These are phyloP conservation scores for Lumnitzera racemosa DNA, from an alignment of 345 rosid genomes.

Conservation along the genomic window DNA sequence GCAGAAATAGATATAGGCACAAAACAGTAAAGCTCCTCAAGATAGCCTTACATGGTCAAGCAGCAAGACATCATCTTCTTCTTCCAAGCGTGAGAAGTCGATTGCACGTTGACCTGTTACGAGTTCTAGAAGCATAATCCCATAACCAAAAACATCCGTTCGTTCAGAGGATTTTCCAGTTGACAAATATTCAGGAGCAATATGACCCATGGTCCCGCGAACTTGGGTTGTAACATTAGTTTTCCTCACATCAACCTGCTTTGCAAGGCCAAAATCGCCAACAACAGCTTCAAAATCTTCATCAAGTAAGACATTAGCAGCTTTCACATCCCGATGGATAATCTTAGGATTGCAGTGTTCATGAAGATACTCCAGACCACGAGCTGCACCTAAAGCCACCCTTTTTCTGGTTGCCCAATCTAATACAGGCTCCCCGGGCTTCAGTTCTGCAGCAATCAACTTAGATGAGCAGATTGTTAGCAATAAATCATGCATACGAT, in stretches of 20 bases:
- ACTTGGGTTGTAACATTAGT: constrained; percentile 94
- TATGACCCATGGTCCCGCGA: constrained; percentile 99
- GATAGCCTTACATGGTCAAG: constrained; percentile 74
- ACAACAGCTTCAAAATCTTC: constrained; percentile 96
- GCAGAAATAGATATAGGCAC: background rate
- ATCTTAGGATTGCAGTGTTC: constrained; percentile 97
- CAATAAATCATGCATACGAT: too few species aligned
- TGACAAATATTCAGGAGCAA: constrained; percentile 94
- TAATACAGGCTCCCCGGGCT: constrained; percentile 69
- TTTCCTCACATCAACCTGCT: constrained; percentile 82
- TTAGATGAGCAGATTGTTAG: background rate
- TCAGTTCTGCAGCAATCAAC: constrained; percentile 51
- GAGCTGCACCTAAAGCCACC: constrained; percentile 87
- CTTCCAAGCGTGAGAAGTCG: constrained; percentile 93
- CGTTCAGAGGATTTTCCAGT: constrained; percentile 95
- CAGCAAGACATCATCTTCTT: constrained; percentile 86
- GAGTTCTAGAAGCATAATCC: constrained; percentile 94
- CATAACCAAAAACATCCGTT: constrained; percentile 96
- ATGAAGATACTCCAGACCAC: constrained; percentile 95
- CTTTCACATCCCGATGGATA: constrained; percentile 94
- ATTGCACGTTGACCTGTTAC: constrained; percentile 99
- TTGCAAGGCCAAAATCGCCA: constrained; percentile 96
- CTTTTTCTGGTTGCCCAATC: constrained; percentile 79
- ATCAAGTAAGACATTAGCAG: constrained; percentile 90
- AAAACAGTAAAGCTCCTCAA: background rate